Percentiles rank a stretch among this genome's conserved stretches.
Evolutionary conservation across 2,329 filamentous ascomycete species (phyloP).

Genomic region (Paradendryphiella salina): DNA sequence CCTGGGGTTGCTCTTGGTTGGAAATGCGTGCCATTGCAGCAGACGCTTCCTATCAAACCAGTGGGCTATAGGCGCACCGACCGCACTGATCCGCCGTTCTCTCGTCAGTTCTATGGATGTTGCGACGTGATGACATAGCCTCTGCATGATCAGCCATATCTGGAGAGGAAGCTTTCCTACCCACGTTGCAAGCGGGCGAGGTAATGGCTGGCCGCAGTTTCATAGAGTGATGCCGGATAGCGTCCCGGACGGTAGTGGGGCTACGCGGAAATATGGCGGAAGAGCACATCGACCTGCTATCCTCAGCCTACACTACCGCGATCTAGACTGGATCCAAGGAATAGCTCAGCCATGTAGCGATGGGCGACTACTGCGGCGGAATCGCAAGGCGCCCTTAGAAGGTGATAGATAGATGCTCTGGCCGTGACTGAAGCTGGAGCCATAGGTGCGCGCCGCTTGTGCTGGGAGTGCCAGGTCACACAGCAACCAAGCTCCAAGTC

Average conservation of each 20-base stretch:
- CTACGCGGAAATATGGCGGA: slow-evolving; percentile 11
- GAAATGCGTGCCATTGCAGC: slow-evolving; percentile 9
- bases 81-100: neutral
- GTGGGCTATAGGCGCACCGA: neutral
- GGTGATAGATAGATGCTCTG: slow-evolving; percentile 2
- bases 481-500: neutral
- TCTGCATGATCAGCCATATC: slow-evolving; percentile 13
- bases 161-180: slow-evolving; percentile 14
- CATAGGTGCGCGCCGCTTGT: neutral
- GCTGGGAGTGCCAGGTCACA: neutral
- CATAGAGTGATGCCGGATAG: slow-evolving; percentile 15
- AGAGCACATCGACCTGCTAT: slow-evolving; percentile 8
- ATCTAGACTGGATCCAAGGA: neutral
- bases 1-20: slow-evolving; percentile 12
- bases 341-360: neutral
- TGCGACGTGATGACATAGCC: slow-evolving; percentile 3
- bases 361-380: slow-evolving; percentile 10
- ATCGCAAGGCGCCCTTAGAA: slow-evolving; percentile 4
- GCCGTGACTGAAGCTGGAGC: no score
- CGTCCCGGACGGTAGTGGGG: slow-evolving; percentile 17
- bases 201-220: slow-evolving; percentile 14
- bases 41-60: slow-evolving; percentile 1
- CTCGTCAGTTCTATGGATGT: neutral
- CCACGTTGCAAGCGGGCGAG: slow-evolving; percentile 11
- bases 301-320: slow-evolving; percentile 3